Evolutionary conservation across 1,284 basidiomycete species (phyloP), one percentile per base, ranked within the genome.

Genomic region (Apiotrichum gracile): DNA sequence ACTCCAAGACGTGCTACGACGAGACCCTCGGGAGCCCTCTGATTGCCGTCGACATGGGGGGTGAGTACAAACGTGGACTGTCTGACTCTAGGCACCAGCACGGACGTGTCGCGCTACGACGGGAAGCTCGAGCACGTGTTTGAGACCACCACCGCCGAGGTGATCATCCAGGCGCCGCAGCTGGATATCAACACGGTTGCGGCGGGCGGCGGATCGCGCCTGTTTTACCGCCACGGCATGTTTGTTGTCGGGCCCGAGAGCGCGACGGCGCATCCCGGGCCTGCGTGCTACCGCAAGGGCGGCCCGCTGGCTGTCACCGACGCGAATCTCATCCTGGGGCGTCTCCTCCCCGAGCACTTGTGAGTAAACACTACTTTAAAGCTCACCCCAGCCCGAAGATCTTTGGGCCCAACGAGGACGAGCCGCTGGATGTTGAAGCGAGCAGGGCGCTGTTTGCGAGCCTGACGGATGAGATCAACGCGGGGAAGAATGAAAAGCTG

Each of bases 91-190:
- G n/a, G 91, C 1, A 93, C 90, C 0, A 87, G 85, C 0, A 91
- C 89, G 0, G 58, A 60, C 17, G 58, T 60, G 4, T 60, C 58
- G n/a, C 58, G 90, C 12, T 60, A 54, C 43, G 52, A 51, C 31
- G 54, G 53, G 12, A 62, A 64, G 49, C 53, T 65, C 21, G 69
- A 71, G 48, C 65, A 67, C 39, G 64, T 72, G 3, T 65, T 66
- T 21, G 68, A 72, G 58, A 91, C 91, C 0, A 91, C 88, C 0
- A 91, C 91, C 0, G 91, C 91, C 0, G 89, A 89, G 35, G 1
- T 60, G 14, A 60, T 54, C 34, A 88, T 94, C 49, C 87, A 91
- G 65, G 85, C 84, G 4, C 88, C 89, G 0, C 89, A 92, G 67
- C 51, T 61, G 1, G 57, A 59, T 40, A 61, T 61, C 55, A 65